These are phyloP conservation scores for Furcasterigmium furcatum DNA, from an alignment of 2,329 filamentous ascomycete species.

Conservation along the genomic window DNA sequence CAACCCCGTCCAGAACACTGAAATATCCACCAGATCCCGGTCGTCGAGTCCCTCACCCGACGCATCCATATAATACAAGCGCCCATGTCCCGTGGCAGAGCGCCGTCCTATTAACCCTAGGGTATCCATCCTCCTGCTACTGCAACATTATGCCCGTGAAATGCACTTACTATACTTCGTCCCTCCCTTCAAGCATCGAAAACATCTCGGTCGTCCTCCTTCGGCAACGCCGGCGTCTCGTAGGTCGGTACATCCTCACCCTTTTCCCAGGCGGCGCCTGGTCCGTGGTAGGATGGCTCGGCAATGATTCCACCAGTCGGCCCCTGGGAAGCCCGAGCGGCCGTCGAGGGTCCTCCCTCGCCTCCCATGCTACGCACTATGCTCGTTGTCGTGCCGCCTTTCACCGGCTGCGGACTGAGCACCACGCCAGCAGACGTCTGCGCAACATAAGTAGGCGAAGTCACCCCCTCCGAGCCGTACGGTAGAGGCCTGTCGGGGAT, in stretches of 20 bases:
- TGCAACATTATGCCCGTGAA: no score
- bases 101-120: constrained; percentile 3
- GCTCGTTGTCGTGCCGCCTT: constrained; percentile 31
- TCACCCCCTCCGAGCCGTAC: constrained; percentile 47
- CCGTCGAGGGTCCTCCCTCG: constrained; percentile 9
- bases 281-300: constrained; percentile 46
- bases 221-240: constrained; percentile 33
- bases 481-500: constrained; percentile 48
- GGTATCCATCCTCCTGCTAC: constrained; percentile 1
- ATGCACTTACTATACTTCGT: no score
- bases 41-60: neutral
- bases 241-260: constrained; percentile 34
- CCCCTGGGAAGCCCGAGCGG: neutral
- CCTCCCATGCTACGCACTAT: constrained; percentile 25
- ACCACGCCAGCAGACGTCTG: constrained; percentile 26
- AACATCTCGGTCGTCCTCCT: constrained; percentile 37
- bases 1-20: no score
- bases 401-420: constrained; percentile 39
- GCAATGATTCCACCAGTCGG: constrained; percentile 21
- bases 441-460: constrained; percentile 41
- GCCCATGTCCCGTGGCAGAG: neutral
- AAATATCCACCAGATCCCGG: neutral
- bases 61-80: constrained; percentile 2
- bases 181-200: constrained; percentile 28
- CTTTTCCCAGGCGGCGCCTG: constrained; percentile 49